Conservation (phyloP, 73 alveolate species). For the Breviolum minutum region DNA sequence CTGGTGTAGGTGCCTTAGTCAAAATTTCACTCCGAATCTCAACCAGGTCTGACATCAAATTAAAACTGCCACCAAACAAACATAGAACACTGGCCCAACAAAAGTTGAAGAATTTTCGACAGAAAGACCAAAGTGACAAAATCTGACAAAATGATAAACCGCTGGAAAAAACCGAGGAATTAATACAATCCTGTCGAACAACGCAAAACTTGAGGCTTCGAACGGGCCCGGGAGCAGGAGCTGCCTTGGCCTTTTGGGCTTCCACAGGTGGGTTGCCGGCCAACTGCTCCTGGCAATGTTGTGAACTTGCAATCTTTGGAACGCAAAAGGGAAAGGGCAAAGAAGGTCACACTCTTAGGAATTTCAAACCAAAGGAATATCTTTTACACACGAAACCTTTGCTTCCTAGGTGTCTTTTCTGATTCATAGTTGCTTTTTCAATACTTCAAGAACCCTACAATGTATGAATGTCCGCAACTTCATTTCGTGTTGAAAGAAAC, state of each 20-base stretch:
- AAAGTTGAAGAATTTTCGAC: too few species aligned
- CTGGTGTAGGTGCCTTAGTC: conserved; percentile 11
- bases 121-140: neutral
- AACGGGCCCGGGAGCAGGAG: neutral
- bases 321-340: too few species aligned
- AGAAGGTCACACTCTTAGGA: too few species aligned
- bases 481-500: too few species aligned
- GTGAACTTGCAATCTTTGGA: too few species aligned
- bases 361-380: too few species aligned
- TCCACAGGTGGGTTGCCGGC: conserved; percentile 40
- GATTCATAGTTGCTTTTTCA: too few species aligned
- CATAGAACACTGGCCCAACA: neutral
- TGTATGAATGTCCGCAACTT: too few species aligned
- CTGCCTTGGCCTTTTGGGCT: conserved; percentile 5
- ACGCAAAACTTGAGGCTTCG: neutral
- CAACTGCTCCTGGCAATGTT: conserved; percentile 24
- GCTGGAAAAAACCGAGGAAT: neutral
- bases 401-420: too few species aligned
- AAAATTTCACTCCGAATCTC: neutral
- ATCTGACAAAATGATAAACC: neutral
- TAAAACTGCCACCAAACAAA: too few species aligned
- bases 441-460: too few species aligned
- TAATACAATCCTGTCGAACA: neutral
- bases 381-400: too few species aligned
- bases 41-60: neutral